Evolutionary conservation across 306 rosid genomes (phyloP).

Genomic region (Malus orientalis): DNA sequence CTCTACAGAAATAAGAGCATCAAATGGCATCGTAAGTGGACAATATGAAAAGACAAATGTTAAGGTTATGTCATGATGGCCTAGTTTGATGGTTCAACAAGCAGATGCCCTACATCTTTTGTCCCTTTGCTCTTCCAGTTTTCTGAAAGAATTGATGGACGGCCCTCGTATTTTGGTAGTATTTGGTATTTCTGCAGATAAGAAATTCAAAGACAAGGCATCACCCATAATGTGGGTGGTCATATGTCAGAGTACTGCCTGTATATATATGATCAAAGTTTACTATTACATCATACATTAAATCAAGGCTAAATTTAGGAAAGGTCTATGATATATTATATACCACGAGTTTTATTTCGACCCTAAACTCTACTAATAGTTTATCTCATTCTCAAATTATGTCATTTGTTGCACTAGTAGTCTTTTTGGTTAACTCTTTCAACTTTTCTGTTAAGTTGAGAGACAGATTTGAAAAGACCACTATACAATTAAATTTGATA

Average conservation of each 20-base stretch:
- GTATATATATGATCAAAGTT: neutral
- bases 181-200: conserved; percentile 16
- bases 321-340: no score
- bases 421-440: no score
- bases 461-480: no score
- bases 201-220: neutral
- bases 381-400: no score
- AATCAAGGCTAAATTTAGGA: neutral
- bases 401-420: no score
- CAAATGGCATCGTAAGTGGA: conserved; percentile 51
- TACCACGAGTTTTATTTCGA: no score
- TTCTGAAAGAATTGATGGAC: conserved; percentile 37
- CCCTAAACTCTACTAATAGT: no score
- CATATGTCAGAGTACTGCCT: neutral
- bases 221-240: conserved; percentile 7
- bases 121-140: conserved; percentile 31
- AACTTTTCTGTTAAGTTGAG: no score
- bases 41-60: conserved; percentile 90
- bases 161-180: conserved; percentile 48
- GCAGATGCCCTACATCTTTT: conserved; percentile 59
- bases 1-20: conserved; percentile 35
- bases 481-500: no score
- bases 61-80: conserved; percentile 91
- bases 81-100: conserved; percentile 40
- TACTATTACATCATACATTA: neutral